Conservation (phyloP, 805 yeast genomes). For the Diddensiella transvaalensis region DNA sequence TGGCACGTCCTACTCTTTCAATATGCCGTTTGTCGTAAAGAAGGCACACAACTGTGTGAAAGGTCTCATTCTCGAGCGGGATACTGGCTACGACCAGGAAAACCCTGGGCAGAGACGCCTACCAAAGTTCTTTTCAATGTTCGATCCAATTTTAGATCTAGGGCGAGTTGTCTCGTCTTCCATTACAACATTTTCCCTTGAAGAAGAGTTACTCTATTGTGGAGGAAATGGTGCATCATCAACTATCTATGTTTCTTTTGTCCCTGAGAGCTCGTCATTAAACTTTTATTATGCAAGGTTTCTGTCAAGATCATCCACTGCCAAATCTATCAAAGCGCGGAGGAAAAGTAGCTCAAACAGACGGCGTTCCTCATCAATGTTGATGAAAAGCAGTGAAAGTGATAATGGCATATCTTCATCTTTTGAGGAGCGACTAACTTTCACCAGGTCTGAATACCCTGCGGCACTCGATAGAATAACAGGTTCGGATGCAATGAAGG, state of each 20-base stretch:
- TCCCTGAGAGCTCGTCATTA: slow-evolving; percentile 43
- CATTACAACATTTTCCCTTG: slow-evolving; percentile 56
- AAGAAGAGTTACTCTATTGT: slow-evolving; percentile 55
- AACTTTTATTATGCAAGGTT: slow-evolving; percentile 56
- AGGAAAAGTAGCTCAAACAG: slow-evolving; percentile 3
- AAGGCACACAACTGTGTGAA: slow-evolving; percentile 61
- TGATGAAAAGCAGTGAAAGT: slow-evolving; percentile 6
- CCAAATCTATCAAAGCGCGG: slow-evolving; percentile 7
- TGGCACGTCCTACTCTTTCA: slow-evolving; percentile 57
- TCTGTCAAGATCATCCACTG: slow-evolving; percentile 24
- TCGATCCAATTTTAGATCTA: slow-evolving; percentile 72
- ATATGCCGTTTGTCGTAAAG: slow-evolving; percentile 64
- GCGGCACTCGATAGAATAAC: slow-evolving; percentile 16
- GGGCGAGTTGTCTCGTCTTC: slow-evolving; percentile 71
- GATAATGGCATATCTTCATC: slow-evolving; percentile 18
- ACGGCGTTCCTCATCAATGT: slow-evolving; percentile 19
- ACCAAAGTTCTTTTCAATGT: slow-evolving; percentile 55
- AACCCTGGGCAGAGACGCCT: neutral
- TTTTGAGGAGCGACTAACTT: slow-evolving; percentile 19
- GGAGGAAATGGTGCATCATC: slow-evolving; percentile 40
- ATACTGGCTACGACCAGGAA: slow-evolving; percentile 23
- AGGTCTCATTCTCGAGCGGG: slow-evolving; percentile 64
- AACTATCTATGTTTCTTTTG: slow-evolving; percentile 54
- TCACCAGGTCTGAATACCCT: slow-evolving; percentile 19
- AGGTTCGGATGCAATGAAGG: slow-evolving; percentile 3